Evolutionary conservation across 257 asterid genomes (phyloP).

Genomic region (Solanum habrochaites): DNA sequence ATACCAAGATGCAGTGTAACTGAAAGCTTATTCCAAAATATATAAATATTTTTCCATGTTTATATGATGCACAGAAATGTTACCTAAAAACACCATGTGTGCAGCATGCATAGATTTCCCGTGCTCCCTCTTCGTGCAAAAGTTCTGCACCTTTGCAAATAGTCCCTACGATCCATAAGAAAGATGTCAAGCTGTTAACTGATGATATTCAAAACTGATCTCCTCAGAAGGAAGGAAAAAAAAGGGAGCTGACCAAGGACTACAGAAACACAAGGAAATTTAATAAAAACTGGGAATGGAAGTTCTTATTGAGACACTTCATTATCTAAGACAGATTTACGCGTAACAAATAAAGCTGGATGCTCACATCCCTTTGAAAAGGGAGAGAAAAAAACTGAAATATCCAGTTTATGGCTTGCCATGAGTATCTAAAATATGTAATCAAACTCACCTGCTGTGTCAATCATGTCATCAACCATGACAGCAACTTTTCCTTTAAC

Average conservation of each 20-base stretch:
- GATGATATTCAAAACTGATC: not conserved
- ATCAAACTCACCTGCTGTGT: constrained; percentile 65
- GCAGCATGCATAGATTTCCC: constrained; percentile 93
- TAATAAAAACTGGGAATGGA: not conserved
- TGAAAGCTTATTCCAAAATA: not conserved
- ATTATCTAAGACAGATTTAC: not conserved
- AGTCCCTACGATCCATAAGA: constrained; percentile 52
- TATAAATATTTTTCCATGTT: not conserved
- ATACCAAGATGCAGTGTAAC: not conserved
- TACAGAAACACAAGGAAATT: not conserved
- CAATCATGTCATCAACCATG: constrained; percentile 95
- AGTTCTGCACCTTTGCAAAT: constrained; percentile 90
- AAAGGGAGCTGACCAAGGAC: not conserved
- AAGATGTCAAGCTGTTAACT: constrained; percentile 18
- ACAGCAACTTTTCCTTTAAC: constrained; percentile 93
- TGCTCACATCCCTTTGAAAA: not conserved
- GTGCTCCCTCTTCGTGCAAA: constrained; percentile 82
- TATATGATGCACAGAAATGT: not conserved
- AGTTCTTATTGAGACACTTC: not conserved
- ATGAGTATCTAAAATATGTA: not conserved
- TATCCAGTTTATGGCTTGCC: not conserved
- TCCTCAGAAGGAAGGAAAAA: not conserved
- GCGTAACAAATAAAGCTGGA: not conserved
- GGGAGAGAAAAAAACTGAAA: not conserved
- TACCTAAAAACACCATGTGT: constrained; percentile 96